Evolutionary conservation across 768 basidiomycete genomes (phyloP), one percentile per base, ranked within the genome.

Genomic region (Dacryopinax primogenitus): DNA sequence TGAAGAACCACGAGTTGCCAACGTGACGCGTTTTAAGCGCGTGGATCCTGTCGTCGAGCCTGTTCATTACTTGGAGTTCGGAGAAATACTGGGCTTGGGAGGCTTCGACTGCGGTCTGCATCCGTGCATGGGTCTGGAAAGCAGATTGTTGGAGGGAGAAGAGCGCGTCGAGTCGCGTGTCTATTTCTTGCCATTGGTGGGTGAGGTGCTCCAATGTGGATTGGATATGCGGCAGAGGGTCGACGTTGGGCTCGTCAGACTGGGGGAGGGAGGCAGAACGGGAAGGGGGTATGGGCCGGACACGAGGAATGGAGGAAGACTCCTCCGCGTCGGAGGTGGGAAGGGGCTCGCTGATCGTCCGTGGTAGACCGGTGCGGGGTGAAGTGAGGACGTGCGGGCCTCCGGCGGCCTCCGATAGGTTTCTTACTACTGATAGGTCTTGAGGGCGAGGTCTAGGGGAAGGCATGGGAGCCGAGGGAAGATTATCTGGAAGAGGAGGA

Each of bases 11-110:
- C 51, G 51, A 58, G 51, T 58, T 58, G 23, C 51, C 51, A 3
- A 58, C 9, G 26, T 58, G 26, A 15, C 51, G 51, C 26, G 51
- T 58, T 21, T 58, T 58, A 30, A 58, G 51, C 51, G 26, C 3
- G 51, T 58, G 51, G 51, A 58, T 58, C 13, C 51, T 3, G 51
- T 58, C 51, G 51, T 58, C 51, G 13, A 58, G 51, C 51, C 51
- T 13, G 51, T 58, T 30, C 51, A 58, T 58, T 21, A 58, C 51
- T 21, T 58, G 51, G 15, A 32, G 30, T 21, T 58, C 51, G 51
- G 12, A 23, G 32, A 58, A 58, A 30, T 15, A 58, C 30, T 58
- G 51, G 26, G 51, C 51, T 58, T 58, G 51, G 26, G 51, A 23
- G 13, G 23, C 26, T 30, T 58, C 51, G 51, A 58, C 30, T 9